phyloP scores from a whole-genome alignment of 2,329 filamentous ascomycete genomes.

The Phoma sp. region DNA sequence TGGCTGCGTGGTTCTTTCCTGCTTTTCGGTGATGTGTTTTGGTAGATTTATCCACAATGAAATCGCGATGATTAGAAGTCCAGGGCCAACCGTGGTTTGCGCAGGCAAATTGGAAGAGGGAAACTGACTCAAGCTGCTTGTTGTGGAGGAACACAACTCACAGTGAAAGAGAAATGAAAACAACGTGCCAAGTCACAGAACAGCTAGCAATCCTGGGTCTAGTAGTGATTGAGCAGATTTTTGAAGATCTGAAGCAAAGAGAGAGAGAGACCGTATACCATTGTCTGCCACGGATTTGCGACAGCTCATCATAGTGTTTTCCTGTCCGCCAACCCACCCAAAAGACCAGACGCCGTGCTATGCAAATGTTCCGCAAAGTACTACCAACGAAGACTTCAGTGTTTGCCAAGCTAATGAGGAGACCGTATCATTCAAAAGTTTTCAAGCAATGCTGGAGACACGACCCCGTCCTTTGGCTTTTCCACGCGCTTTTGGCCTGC shows the following conservation, averaged over 20 bases:
- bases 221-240: background rate
- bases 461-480: conserved; percentile 27
- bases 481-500: conserved; percentile 28
- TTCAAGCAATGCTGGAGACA: conserved; percentile 18
- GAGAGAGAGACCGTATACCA: background rate
- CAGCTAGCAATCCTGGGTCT: background rate
- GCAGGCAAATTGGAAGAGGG: background rate
- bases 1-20: background rate
- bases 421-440: background rate
- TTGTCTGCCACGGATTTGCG: background rate
- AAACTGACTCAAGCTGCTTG: background rate
- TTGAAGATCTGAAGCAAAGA: background rate
- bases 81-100: background rate
- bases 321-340: background rate
- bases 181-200: background rate
- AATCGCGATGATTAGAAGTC: background rate
- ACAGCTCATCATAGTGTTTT: background rate
- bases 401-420: background rate
- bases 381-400: background rate
- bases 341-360: conserved; percentile 21
- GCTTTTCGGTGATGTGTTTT: too few relatives aligned
- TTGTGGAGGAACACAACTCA: background rate
- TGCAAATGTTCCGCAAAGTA: conserved; percentile 7
- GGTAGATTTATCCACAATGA: background rate
- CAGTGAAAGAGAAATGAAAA: background rate